Evolutionary conservation across 177 flowering plant genomes (phyloP), one percentile per base, ranked within the genome.

Genomic region (Vitis hybrid): DNA sequence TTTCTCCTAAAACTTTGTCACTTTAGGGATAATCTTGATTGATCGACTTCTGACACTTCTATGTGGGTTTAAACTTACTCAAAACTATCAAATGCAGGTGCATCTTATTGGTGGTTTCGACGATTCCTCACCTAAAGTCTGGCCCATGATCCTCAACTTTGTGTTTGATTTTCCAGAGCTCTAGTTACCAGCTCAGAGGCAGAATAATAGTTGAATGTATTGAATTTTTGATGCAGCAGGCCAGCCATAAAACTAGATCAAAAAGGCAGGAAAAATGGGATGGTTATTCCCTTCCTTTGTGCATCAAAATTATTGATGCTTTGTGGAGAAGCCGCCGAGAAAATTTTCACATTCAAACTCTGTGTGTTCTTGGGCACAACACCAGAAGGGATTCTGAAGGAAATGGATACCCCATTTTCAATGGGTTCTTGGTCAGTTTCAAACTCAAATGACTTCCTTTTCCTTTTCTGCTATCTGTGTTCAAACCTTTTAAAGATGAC

Each of bases 21-120:
- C 49, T 49, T 51, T n/a, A 50, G 14, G 65, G 7, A 20, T 29
- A 50, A 15, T 63, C 51, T 70, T 49, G 39, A 11, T 14, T 55
- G 34, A 8, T 45, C 58, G 13, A n/a, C 45, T 11, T 50, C 15
- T 49, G 58, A 18, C 53, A 16, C 10, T 58, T 58, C 19, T 29
- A 29, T 29, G 31, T 29, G 31, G 19, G n/a, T 2, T 58, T 19
- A 16, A n/a, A 19, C 22, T 18, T 15, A 16, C 0, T 16, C 20
- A 18, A 58, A 58, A 19, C 26, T 65, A 45, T 72, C 8, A 65
- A 69, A 50, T 83, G 86, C 91, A 94, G 98, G 99, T 93, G 75
- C 96, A 95, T 85, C 78, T 95, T 18, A 57, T 95, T 71, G 99
- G 99, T 65, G 92, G 88, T 61, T 93, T 82, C 77, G 91, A 93